These are phyloP conservation scores for Plasmodium berghei DNA, from an alignment of 169 alveolate genomes.

Conservation along the genomic window DNA sequence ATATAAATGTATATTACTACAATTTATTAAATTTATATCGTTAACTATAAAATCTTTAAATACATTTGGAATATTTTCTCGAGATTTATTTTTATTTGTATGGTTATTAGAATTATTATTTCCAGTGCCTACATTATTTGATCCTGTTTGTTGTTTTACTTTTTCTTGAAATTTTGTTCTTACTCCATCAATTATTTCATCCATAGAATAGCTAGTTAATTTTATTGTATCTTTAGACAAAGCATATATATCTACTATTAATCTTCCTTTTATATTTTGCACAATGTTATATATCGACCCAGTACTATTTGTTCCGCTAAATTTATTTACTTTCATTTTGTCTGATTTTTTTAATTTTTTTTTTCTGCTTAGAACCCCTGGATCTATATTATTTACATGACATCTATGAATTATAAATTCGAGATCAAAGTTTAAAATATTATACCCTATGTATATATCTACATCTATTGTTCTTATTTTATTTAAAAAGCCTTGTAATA, in stretches of 20 bases:
- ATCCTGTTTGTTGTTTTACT: background rate
- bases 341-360: conserved; percentile 62
- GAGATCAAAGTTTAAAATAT: conserved; percentile 56
- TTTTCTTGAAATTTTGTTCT: conserved; percentile 36
- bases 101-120: background rate
- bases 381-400: conserved; percentile 40
- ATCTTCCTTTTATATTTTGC: conserved; percentile 58
- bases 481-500: conserved; percentile 33
- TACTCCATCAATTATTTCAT: conserved; percentile 59
- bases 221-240: conserved; percentile 61
- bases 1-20: conserved; percentile 55
- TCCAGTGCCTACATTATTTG: background rate
- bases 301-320: conserved; percentile 60
- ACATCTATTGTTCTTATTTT: conserved; percentile 41
- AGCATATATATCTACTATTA: conserved; percentile 38
- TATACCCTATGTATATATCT: conserved; percentile 64
- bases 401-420: conserved; percentile 74
- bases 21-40: conserved; percentile 41
- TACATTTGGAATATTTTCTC: conserved; percentile 8
- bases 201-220: conserved; percentile 57
- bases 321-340: conserved; percentile 72
- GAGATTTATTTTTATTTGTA: background rate
- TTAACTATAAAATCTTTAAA: conserved; percentile 70
- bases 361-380: conserved; percentile 52
- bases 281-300: conserved; percentile 64